These are phyloP conservation scores for Passiflora organensis DNA, from an alignment of 345 rosid genomes.

Conservation along the genomic window DNA sequence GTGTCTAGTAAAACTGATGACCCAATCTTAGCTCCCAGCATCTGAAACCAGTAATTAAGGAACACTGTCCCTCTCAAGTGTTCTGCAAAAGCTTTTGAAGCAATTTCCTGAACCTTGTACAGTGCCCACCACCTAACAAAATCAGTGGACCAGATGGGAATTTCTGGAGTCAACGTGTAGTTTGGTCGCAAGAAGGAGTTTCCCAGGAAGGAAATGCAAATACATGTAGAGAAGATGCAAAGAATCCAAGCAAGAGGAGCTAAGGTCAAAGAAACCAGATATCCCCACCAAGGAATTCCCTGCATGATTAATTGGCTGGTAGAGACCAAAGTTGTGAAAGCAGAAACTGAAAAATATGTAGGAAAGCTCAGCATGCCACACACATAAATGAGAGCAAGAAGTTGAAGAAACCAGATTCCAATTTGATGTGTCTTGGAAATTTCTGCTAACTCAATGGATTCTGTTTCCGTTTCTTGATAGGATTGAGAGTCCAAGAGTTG, in stretches of 20 bases:
- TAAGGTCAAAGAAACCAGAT: slow-evolving; percentile 25
- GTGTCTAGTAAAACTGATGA: slow-evolving; percentile 56
- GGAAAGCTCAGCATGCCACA: slow-evolving; percentile 42
- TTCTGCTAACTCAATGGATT: slow-evolving; percentile 32
- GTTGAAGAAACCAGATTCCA: slow-evolving; percentile 39
- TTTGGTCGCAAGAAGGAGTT: slow-evolving; percentile 55
- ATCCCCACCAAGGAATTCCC: slow-evolving; percentile 23
- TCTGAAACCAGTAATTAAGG: slow-evolving; percentile 61
- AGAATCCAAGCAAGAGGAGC: slow-evolving; percentile 68
- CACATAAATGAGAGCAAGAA: slow-evolving; percentile 41
- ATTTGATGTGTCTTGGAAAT: slow-evolving; percentile 32
- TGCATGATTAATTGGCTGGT: slow-evolving; percentile 5
- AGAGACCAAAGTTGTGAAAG: slow-evolving; percentile 33
- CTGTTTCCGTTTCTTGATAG: slow-evolving; percentile 26
- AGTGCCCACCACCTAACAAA: slow-evolving; percentile 77
- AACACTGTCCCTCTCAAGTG: slow-evolving; percentile 58
- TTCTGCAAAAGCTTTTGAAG: slow-evolving; percentile 53
- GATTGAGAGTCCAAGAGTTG: slow-evolving; percentile 25
- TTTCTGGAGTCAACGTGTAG: slow-evolving; percentile 40
- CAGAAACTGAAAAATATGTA: slow-evolving; percentile 44
- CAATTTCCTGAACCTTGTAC: slow-evolving; percentile 51
- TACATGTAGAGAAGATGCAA: slow-evolving; percentile 43
- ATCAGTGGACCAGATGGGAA: slow-evolving; percentile 49
- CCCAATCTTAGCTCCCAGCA: slow-evolving; percentile 61
- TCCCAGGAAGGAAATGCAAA: slow-evolving; percentile 41